These are phyloP conservation scores for Ophiostoma himal-ulmi DNA, from an alignment of 2,329 filamentous ascomycete species.

Conservation along the genomic window DNA sequence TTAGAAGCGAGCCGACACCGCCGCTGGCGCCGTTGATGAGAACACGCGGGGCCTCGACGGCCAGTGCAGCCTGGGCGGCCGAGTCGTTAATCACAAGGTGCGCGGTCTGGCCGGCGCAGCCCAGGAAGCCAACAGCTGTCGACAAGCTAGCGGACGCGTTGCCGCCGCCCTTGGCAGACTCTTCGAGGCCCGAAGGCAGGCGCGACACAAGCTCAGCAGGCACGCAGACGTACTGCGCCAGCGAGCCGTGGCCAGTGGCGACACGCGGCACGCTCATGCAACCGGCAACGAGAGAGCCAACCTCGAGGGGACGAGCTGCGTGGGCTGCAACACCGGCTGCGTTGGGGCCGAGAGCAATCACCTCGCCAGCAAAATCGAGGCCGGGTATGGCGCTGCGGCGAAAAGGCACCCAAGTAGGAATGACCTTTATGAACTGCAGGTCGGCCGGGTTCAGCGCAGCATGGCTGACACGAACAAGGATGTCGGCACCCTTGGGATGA, in stretches of 20 bases:
- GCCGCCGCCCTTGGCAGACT: not conserved
- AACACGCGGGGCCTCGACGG: conserved; percentile 34
- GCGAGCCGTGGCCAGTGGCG: conserved; percentile 31
- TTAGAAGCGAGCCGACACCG: conserved; percentile 42
- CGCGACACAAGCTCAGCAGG: conserved; percentile 31
- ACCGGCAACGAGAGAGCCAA: conserved; percentile 32
- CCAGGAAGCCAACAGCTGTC: conserved; percentile 24
- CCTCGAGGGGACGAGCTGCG: conserved; percentile 20
- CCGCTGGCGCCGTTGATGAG: conserved; percentile 48
- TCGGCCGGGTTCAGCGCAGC: conserved; percentile 37
- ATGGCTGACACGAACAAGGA: conserved; percentile 34
- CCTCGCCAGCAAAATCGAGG: conserved; percentile 35
- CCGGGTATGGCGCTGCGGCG: conserved; percentile 31
- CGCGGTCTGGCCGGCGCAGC: conserved; percentile 35
- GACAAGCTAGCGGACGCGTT: conserved; percentile 28
- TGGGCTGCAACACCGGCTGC: conserved; percentile 5
- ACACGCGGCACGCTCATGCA: conserved; percentile 31
- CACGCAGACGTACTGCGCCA: conserved; percentile 35
- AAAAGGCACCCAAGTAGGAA: conserved; percentile 33
- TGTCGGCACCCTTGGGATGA: conserved; percentile 23
- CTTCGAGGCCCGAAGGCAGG: conserved; percentile 28
- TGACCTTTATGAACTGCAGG: conserved; percentile 31
- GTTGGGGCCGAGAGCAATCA: conserved; percentile 31
- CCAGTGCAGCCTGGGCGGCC: conserved; percentile 26
- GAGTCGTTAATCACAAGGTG: conserved; percentile 30